Evolutionary conservation across 2,329 filamentous ascomycete genomes (phyloP).

Genomic region (Sporothrix curviconia): DNA sequence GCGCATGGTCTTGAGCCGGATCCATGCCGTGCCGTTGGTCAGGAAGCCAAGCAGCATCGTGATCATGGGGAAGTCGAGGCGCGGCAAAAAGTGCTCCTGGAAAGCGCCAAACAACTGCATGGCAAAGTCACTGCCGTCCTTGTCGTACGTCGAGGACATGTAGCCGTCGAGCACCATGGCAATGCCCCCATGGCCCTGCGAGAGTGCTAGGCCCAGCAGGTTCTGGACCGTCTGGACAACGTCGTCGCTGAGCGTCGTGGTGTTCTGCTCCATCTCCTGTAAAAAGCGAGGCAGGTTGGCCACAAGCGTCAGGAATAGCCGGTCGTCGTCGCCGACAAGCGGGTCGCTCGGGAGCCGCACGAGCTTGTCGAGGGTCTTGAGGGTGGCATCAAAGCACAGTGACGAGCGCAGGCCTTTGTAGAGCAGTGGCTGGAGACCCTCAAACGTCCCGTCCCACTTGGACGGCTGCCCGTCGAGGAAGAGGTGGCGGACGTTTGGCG

Average conservation of each 20-base stretch:
- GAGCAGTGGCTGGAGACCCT: conserved; percentile 76
- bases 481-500: conserved; percentile 59
- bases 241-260: conserved; percentile 42
- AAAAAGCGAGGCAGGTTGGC: conserved; percentile 89
- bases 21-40: conserved; percentile 82
- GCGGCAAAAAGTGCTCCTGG: conserved; percentile 68
- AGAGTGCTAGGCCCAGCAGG: conserved; percentile 65
- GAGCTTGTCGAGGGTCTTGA: conserved; percentile 71
- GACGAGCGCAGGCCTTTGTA: conserved; percentile 92
- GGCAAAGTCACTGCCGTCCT: conserved; percentile 65
- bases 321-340: conserved; percentile 73
- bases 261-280: conserved; percentile 62
- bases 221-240: conserved; percentile 59
- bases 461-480: conserved; percentile 73
- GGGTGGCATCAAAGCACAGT: conserved; percentile 67
- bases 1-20: conserved; percentile 89
- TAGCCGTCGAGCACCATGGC: conserved; percentile 65
- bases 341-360: conserved; percentile 71
- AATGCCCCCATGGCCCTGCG: conserved; percentile 61
- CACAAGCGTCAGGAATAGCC: conserved; percentile 77
- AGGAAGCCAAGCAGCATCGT: conserved; percentile 87
- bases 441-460: conserved; percentile 83
- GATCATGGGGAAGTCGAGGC: conserved; percentile 74
- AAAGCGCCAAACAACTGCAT: conserved; percentile 66
- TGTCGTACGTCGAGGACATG: conserved; percentile 58